Evolutionary conservation across 305 asterid species (phyloP).

Genomic region (Fraxinus platypoda): DNA sequence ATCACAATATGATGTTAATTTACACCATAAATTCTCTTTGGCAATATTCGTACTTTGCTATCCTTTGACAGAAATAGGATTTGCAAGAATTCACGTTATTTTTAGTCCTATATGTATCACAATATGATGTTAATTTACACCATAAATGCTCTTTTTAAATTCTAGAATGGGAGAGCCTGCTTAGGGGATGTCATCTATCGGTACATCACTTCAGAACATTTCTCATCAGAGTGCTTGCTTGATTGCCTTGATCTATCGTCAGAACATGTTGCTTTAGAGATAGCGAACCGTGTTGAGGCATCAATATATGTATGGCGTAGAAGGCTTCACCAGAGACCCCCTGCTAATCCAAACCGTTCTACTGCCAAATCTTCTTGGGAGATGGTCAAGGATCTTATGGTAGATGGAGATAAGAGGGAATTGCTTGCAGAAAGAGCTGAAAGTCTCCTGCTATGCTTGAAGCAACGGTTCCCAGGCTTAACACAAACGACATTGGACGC

Average conservation of each 20-base stretch:
- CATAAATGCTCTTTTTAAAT: background rate
- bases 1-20: background rate
- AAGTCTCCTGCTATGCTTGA: constrained; percentile 64
- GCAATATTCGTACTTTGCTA: background rate
- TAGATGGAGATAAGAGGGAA: constrained; percentile 67
- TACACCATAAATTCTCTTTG: background rate
- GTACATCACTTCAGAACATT: constrained; percentile 78
- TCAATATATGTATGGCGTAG: constrained; percentile 72
- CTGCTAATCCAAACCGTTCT: constrained; percentile 47
- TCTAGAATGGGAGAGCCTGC: constrained; percentile 78
- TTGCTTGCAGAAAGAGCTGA: constrained; percentile 77
- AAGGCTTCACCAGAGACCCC: constrained; percentile 48
- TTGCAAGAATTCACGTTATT: background rate
- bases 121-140: background rate
- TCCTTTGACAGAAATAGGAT: background rate
- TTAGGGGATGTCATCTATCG: constrained; percentile 88
- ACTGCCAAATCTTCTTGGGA: constrained; percentile 80
- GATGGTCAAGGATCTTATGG: constrained; percentile 69
- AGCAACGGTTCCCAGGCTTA: constrained; percentile 69
- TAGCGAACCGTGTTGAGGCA: constrained; percentile 89
- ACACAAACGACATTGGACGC: constrained; percentile 75
- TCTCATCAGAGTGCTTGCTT: constrained; percentile 79
- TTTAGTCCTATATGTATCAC: background rate
- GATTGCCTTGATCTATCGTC: constrained; percentile 82
- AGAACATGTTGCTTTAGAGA: constrained; percentile 76